Percentiles rank a stretch among this genome's conserved stretches.
These are phyloP conservation scores for Periglandula ipomoeae DNA, from an alignment of 2,329 filamentous ascomycete species.

Conservation along the genomic window DNA sequence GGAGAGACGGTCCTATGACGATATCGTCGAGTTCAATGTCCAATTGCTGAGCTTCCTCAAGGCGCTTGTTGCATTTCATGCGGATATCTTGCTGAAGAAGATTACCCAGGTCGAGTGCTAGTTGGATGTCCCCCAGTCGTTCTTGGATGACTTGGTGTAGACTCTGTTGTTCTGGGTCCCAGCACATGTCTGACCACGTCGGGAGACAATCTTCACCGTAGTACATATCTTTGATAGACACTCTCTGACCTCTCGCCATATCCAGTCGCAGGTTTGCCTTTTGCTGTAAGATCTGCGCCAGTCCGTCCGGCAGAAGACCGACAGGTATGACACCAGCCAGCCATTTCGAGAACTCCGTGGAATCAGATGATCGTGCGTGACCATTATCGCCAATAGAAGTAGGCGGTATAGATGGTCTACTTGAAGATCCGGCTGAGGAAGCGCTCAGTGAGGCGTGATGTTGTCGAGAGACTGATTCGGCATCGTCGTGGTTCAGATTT, in stretches of 20 bases:
- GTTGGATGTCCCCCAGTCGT: constrained; percentile 12
- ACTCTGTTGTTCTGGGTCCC: constrained; percentile 16
- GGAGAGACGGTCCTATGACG: constrained; percentile 16
- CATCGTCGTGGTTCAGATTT: background rate
- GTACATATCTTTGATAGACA: constrained; percentile 12
- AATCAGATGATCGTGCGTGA: background rate
- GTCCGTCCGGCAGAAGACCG: constrained; percentile 13
- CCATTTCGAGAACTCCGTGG: constrained; percentile 8
- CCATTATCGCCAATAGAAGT: background rate
- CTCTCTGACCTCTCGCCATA: constrained; percentile 11
- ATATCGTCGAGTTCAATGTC: constrained; percentile 15
- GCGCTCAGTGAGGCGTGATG: background rate
- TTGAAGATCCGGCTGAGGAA: background rate
- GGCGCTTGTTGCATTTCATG: constrained; percentile 16
- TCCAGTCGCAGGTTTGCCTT: constrained; percentile 16
- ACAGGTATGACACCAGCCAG: constrained; percentile 12
- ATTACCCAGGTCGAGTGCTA: constrained; percentile 11
- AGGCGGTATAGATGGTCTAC: background rate
- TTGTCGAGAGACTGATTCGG: background rate
- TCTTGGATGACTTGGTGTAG: constrained; percentile 19
- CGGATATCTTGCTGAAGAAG: constrained; percentile 15
- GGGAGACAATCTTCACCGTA: constrained; percentile 22
- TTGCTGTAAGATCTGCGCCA: constrained; percentile 14
- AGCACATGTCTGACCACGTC: constrained; percentile 16
- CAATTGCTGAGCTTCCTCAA: constrained; percentile 15